phyloP scores from a whole-genome alignment of 768 basidiomycete genomes.

The Leccinum fibrillosum region DNA sequence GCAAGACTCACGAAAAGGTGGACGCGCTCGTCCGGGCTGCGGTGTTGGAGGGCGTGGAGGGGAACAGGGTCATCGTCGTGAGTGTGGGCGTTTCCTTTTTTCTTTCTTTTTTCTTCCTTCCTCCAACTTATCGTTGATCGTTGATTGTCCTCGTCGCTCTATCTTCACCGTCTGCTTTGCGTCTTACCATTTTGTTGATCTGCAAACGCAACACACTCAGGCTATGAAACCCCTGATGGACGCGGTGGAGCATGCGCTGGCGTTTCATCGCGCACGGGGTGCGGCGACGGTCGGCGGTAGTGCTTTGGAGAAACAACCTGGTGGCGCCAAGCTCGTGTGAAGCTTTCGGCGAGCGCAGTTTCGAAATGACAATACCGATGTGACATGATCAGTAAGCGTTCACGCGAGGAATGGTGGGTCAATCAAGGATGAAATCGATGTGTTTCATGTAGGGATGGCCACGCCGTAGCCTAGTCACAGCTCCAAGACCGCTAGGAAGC shows the following conservation, averaged over 20 bases:
- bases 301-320: constrained; percentile 4
- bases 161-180: neutral
- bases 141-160: neutral
- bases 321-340: constrained; percentile 8
- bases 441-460: too few species aligned
- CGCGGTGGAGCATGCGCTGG: constrained; percentile 70
- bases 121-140: neutral
- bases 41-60: constrained; percentile 59
- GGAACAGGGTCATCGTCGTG: constrained; percentile 60
- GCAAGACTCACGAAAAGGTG: constrained; percentile 79
- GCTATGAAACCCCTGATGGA: constrained; percentile 73
- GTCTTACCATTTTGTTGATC: neutral
- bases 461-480: too few species aligned
- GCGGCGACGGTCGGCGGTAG: constrained; percentile 9
- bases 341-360: neutral
- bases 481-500: too few species aligned
- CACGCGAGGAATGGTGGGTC: too few species aligned
- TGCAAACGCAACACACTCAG: constrained; percentile 33
- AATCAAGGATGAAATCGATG: too few species aligned
- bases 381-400: too few species aligned
- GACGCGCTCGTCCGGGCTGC: constrained; percentile 68
- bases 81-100: constrained; percentile 29
- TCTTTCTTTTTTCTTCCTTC: neutral
- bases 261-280: constrained; percentile 48
- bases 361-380: too few species aligned